Conservation (phyloP, 495 filamentous ascomycete species). For the Penicillium desertorum region DNA sequence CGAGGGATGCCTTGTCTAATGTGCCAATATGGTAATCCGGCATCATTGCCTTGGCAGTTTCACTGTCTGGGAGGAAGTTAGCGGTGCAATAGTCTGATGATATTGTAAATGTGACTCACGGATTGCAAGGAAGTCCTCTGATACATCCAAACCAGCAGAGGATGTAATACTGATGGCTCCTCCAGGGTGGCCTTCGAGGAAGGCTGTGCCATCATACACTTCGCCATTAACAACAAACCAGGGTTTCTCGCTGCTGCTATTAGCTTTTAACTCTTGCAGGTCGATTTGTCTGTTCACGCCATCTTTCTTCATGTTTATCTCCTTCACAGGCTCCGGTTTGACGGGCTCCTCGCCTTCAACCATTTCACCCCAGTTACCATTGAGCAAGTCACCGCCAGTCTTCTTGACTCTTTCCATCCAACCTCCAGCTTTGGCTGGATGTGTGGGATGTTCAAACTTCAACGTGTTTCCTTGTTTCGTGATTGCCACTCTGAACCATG, state of each 20-base stretch:
- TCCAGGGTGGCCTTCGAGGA: conserved; percentile 84
- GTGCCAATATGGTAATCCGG: conserved; percentile 82
- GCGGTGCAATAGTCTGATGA: neutral
- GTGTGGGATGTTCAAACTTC: conserved; percentile 88
- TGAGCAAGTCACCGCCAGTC: conserved; percentile 74
- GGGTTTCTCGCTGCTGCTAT: conserved; percentile 64
- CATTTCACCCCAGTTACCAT: conserved; percentile 86
- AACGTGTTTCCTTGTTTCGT: conserved; percentile 65
- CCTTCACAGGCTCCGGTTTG: conserved; percentile 49
- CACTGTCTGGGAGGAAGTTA: conserved; percentile 60
- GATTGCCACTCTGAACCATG: conserved; percentile 86
- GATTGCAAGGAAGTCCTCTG: conserved; percentile 93
- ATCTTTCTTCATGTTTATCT: conserved; percentile 80
- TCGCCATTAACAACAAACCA: conserved; percentile 95
- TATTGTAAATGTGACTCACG: conserved; percentile 55
- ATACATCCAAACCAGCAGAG: conserved; percentile 80
- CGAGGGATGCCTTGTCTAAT: conserved; percentile 58
- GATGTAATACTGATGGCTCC: conserved; percentile 85
- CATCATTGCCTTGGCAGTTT: conserved; percentile 95
- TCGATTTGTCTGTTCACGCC: conserved; percentile 61
- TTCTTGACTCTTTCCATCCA: conserved; percentile 98
- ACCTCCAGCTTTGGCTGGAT: conserved; percentile 77
- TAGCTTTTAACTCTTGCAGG: conserved; percentile 69
- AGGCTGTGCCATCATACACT: conserved; percentile 86
- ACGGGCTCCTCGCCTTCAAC: conserved; percentile 56